A percentile compares a stretch with the other conserved stretches of the same genome.
These are phyloP conservation scores for Teratosphaeria zuluensis DNA, from an alignment of 2,329 filamentous ascomycete species.

Conservation along the genomic window DNA sequence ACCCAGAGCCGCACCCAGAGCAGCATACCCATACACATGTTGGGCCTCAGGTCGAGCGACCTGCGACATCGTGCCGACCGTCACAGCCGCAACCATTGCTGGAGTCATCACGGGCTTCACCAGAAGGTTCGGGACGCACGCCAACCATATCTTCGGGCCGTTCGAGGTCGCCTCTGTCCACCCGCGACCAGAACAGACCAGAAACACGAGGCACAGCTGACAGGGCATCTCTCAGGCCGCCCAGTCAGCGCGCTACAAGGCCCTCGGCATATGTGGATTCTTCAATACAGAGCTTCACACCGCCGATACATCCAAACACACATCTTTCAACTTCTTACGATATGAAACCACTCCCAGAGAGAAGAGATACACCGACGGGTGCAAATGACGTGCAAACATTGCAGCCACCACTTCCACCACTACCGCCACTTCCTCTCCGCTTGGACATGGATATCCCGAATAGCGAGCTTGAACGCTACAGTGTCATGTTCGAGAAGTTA, in stretches of 20 bases:
- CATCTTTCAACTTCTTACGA: not conserved
- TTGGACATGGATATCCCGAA: constrained; percentile 73
- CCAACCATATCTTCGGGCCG: constrained; percentile 3
- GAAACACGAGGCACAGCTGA: constrained; percentile 8
- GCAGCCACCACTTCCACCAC: not conserved
- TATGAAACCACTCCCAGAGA: not conserved
- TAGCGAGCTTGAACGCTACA: constrained; percentile 76
- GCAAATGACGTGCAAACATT: not conserved
- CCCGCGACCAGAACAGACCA: constrained; percentile 1
- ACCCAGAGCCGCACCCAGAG: constrained; percentile 6
- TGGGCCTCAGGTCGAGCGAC: not conserved
- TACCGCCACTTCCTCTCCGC: constrained; percentile 17
- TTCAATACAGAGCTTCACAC: not conserved
- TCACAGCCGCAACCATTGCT: not conserved
- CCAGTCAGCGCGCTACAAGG: not conserved
- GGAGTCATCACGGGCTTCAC: constrained; percentile 1
- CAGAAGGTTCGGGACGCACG: not conserved
- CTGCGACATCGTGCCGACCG: not conserved
- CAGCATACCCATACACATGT: not conserved
- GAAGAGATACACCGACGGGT: not conserved
- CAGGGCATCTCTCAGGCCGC: constrained; percentile 3
- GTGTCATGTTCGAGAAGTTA: constrained; percentile 80
- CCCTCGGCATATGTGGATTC: not conserved
- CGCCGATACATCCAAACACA: not conserved
- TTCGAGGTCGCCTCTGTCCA: constrained; percentile 1